Percentiles rank a stretch among this genome's conserved stretches.
Evolutionary conservation across 768 basidiomycete species (phyloP).

Genomic region (Guyanaporus albipodus): DNA sequence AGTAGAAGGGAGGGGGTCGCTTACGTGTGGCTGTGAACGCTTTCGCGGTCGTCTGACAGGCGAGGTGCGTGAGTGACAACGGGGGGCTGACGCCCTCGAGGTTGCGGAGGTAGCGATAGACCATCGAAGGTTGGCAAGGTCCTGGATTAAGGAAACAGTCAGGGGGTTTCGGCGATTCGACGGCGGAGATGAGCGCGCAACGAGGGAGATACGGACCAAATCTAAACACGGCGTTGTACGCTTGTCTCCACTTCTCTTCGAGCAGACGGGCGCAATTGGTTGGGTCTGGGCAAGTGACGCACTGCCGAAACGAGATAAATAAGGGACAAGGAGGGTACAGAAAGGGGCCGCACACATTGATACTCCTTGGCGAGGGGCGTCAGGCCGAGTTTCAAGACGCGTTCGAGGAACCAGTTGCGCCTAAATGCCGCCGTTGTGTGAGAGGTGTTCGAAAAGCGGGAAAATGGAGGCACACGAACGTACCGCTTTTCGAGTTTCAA

Average conservation of each 20-base stretch:
- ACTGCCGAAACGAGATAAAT: constrained; percentile 41
- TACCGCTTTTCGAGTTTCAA: constrained; percentile 87
- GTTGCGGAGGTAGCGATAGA: constrained; percentile 85
- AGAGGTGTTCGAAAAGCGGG: neutral
- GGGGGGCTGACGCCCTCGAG: constrained; percentile 91
- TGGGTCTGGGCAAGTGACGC: constrained; percentile 80
- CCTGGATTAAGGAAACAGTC: constrained; percentile 36
- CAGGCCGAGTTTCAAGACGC: constrained; percentile 86
- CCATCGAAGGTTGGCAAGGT: constrained; percentile 87
- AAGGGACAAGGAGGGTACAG: neutral
- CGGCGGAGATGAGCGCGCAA: neutral
- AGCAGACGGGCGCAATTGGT: constrained; percentile 73
- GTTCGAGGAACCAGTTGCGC: constrained; percentile 93
- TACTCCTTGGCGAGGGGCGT: constrained; percentile 91
- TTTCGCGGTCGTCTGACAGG: constrained; percentile 86
- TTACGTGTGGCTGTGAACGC: constrained; percentile 82
- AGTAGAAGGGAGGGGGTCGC: constrained; percentile 13
- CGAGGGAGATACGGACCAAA: constrained; percentile 50
- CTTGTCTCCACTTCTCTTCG: constrained; percentile 92
- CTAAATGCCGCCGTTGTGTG: constrained; percentile 28
- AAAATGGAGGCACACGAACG: neutral
- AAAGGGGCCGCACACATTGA: constrained; percentile 63
- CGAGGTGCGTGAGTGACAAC: constrained; percentile 77
- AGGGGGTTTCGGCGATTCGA: neutral
- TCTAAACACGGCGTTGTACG: constrained; percentile 80